Base-by-base conservation (phyloP, 495 filamentous ascomycete genomes). In the Penicillium steckii region DNA sequence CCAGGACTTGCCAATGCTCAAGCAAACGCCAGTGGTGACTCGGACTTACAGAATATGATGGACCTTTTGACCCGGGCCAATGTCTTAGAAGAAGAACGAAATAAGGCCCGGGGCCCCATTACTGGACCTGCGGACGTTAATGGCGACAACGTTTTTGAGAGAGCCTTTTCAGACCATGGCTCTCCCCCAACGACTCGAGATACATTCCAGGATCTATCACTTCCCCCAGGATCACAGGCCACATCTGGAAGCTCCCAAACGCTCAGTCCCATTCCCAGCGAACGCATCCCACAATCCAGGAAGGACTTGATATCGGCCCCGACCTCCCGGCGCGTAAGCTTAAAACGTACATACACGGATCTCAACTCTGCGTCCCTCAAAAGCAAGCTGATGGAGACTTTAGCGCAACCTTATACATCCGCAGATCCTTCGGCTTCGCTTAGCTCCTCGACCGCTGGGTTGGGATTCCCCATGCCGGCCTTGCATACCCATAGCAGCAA, bases 331-430 rank as follows among this genome's bases (percentile, higher is more conserved):
- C 82, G 86, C 53, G 79, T 88, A 52, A 87, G 84, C 67, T 75
- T 96, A 56, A 95, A 89, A 73, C 83, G 93, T 65, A 95, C 93
- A 26, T 85, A 85, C 60, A 97, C 94, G 21, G 94, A 97, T 66
- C 79, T 87, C 24, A 83, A 79, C 23, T 74, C 86, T 42, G 71
- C 85, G 17, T 79, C 81, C 19, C 72, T 93, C 49, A 89, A 94
- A 69, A 84, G 84, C 57, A 93, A 87, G 75, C 85, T 97, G 55
- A 84, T 91, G 67, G 94, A 97, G 63, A 85, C 85, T 50, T 73
- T 97, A 75, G 89, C 91, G 47, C 86, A 91, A 68, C 91, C 95
- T 29, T 96, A 89, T 59, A 61, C 79, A 54, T 73, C 74, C 53
- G 72, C 57, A 29, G 80, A 83, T 62, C 56, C 74, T 45, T 67